Base-by-base conservation (phyloP, 2,329 filamentous ascomycete species). In the Conoideocrella luteorostrata region DNA sequence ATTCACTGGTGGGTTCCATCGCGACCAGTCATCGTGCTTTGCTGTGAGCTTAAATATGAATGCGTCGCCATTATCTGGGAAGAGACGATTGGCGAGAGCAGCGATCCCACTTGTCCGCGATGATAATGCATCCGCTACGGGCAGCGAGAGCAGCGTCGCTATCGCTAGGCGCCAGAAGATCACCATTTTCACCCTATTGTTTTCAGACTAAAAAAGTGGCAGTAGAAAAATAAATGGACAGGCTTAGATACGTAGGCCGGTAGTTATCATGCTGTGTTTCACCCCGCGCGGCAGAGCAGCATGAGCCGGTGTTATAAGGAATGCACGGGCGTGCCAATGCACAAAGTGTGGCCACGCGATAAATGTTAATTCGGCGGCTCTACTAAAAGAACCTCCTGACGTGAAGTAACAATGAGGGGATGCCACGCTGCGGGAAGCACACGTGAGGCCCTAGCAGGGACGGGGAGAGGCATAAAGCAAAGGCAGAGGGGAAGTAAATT, bases 1-100 rank as follows among this genome's bases (percentile, higher is more conserved):
- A 11, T 53, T 53, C 13, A 34, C 26, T 2, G 51, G 47, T 15
- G 39, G 40, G 18, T 54, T 52, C 49, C 49, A 53, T 9, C 52
- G 49, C 26, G 52, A 54, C 49, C 46, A 53, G 10, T 43, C 41
- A 9, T 46, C 45, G 11, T 47, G 29, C 11, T 39, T 11, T 4
- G 34, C 21, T 2, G 49, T 50, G 18, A 54, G 37, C 7, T 34
- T 36, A 36, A 54, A 52, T 28, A 47, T 42, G 32, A 54, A 53
- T 2, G 34, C 22, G 17, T 45, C 36, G 22, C 45, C 44, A 7
- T 47, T 43, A 5, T 44, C 47, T 20, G 47, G 17, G 6, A 54
- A 41, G 15, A 51, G 40, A 13, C 51, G 50, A 32, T 50, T 41
- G 2, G 50, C 52, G 11, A 54, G 43, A 10, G 26, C 45, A 20